Base-by-base conservation (phyloP, 306 rosid species). In the Sesbania bispinosa region DNA sequence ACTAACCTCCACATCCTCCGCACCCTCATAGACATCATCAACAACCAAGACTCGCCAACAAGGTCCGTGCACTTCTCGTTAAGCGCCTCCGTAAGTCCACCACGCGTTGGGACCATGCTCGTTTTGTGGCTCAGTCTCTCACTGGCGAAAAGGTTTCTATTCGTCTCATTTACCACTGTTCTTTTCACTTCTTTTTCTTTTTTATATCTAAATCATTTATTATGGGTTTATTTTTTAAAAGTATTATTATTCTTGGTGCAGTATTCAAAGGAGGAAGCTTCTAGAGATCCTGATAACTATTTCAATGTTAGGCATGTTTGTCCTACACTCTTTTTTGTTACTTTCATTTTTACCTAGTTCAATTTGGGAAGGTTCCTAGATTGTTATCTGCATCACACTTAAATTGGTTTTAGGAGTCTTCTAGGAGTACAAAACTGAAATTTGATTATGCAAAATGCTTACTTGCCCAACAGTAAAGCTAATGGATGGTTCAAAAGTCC, bases 41-140 rank as follows among this genome's bases (percentile, higher is more conserved):
- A n/a, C n/a, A n/a, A n/a, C n/a, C n/a, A n/a, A n/a, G n/a, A n/a
- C n/a, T n/a, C n/a, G n/a, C n/a, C n/a, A n/a, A n/a, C n/a, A n/a
- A n/a, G n/a, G n/a, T n/a, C n/a, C n/a, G 99, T 10, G 97, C 93
- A 16, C 83, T 95, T 30, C 81, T 95, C 77, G 86, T 95, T 3
- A 95, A 91, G 48, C 91, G 94, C 9, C 91, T 95, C 21, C 88
- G 93, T n/a, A 95, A 91, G 85, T 87, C 99, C 78, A 95, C 99
- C 59, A 91, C 99, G 5, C 97, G 99, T 33, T 86, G 99, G 97
- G 99, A 95, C 87, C 99, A 95, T 81, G 85, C 99, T 30, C 85
- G 90, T 57, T 62, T 87, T 32, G 96, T 91, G 23, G 29, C 96
- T 13, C 86, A 87, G 4, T 88, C 99, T 7, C 96, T 95, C 78